Evolutionary conservation across 768 basidiomycete genomes (phyloP).

Genomic region (Cystoderma amianthinum): DNA sequence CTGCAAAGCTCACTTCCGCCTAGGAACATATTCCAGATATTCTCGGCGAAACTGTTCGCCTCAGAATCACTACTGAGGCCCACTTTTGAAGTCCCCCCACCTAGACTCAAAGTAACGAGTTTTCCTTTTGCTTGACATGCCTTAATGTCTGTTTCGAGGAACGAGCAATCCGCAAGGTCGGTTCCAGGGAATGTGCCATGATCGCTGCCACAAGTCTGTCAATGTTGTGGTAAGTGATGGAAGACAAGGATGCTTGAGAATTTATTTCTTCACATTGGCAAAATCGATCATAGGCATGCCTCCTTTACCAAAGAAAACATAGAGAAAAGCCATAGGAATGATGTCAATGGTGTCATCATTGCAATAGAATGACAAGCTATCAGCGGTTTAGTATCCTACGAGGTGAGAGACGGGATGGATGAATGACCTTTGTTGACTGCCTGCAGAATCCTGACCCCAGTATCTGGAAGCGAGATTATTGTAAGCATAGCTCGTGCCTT

Average conservation of each 20-base stretch:
- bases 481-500: no score
- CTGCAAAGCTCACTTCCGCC: no score
- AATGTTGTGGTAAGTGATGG: constrained; percentile 54
- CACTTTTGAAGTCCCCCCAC: constrained; percentile 52
- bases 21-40: constrained; percentile 66
- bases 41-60: constrained; percentile 47
- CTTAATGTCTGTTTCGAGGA: constrained; percentile 53
- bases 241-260: constrained; percentile 62
- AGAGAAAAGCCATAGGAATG: constrained; percentile 64
- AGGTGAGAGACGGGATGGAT: constrained; percentile 52
- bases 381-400: constrained; percentile 49
- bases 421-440: constrained; percentile 37
- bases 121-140: constrained; percentile 63
- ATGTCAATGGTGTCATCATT: constrained; percentile 65
- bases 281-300: constrained; percentile 59
- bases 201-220: constrained; percentile 58
- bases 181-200: constrained; percentile 53
- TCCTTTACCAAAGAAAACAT: constrained; percentile 59
- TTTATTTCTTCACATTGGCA: constrained; percentile 54
- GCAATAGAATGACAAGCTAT: constrained; percentile 63
- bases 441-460: constrained; percentile 34
- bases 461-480: constrained; percentile 18
- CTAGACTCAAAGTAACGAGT: constrained; percentile 47
- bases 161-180: constrained; percentile 51
- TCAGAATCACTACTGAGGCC: constrained; percentile 48